Evolutionary conservation across 331 rosid species (phyloP).

Genomic region (Arachis monticola): DNA sequence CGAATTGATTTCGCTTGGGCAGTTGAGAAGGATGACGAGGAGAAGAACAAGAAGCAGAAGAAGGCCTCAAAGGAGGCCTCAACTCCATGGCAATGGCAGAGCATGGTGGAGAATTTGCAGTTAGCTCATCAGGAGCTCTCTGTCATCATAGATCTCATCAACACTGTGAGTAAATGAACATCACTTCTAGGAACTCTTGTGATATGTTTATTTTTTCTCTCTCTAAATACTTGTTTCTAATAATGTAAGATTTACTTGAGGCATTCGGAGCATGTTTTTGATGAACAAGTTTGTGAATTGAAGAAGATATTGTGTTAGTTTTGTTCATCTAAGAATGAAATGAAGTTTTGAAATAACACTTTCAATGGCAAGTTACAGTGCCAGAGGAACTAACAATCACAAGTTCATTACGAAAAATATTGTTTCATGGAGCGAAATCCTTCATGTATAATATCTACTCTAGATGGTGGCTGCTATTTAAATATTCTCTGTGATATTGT

Average conservation of each 20-base stretch:
- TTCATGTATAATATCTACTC: background rate
- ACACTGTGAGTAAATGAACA: conserved; percentile 65
- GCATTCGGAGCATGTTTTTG: conserved; percentile 12
- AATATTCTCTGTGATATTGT: conserved; percentile 4
- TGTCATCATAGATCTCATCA: conserved; percentile 83
- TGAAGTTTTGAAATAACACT: conserved; percentile 2
- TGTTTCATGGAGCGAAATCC: background rate
- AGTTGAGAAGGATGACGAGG: conserved; percentile 77
- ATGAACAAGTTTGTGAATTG: background rate
- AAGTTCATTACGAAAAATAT: background rate
- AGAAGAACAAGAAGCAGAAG: conserved; percentile 67
- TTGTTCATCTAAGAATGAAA: conserved; percentile 12
- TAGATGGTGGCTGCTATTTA: conserved; percentile 10
- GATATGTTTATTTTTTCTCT: background rate
- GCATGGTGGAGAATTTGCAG: conserved; percentile 86
- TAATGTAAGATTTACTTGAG: conserved; percentile 17
- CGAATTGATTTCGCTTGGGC: conserved; percentile 94
- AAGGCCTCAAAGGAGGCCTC: conserved; percentile 76
- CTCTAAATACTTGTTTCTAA: conserved; percentile 20
- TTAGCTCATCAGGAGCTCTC: conserved; percentile 91
- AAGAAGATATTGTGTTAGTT: conserved; percentile 2
- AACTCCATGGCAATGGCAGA: conserved; percentile 89
- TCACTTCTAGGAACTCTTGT: background rate
- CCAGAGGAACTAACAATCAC: conserved; percentile 21
- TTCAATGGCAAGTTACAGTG: conserved; percentile 30